Base-by-base conservation (phyloP, 148 eudicot species). In the Hydrangea macrophylla region DNA sequence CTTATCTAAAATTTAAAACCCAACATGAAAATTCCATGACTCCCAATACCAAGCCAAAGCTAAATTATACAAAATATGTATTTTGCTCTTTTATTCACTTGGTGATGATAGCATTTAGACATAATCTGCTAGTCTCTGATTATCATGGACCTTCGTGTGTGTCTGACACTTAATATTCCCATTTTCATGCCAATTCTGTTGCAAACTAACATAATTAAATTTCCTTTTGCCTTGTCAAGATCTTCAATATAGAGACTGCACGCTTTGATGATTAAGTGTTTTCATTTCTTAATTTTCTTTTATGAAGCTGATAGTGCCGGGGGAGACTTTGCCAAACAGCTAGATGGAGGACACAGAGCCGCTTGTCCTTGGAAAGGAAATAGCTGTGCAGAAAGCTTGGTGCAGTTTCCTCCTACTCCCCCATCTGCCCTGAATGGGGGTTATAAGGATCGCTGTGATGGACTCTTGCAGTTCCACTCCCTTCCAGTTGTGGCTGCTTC, bases 381-480 rank as follows among this genome's bases (percentile, higher is more conserved):
- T 74, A 75, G 77, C 79, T 93, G 98, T 75, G 90, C 90, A 44
- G 98, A 93, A 75, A 93, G 98, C 76, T 81, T 93, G 79, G 98
- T 90, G 69, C 98, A 93, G 73, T 93, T 93, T 74, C 98, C 98
- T 68, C 97, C 98, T 67, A 81, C 98, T 65, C 96, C 98, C 53
- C 90, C 96, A 61, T 86, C 96, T 56, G 98, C 98, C 68, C 84
- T 93, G 42, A 78, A 88, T 79, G 98, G 96, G 39, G 98, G 98
- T 61, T 94, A 81, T 81, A 94, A 88, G 83, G 98, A 94, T 77
- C 88, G 98, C 51, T 94, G 98, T 69, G 97, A 94, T 84, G 98
- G 98, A 55, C 88, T 94, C 24, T 77, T 90, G 60, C 98, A 90
- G 81, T 94, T 94, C 70, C 80, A 82, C 33, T 91, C 81, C 37